Conservation (phyloP, 495 filamentous ascomycete species). For the Schizothecium vesticola region DNA sequence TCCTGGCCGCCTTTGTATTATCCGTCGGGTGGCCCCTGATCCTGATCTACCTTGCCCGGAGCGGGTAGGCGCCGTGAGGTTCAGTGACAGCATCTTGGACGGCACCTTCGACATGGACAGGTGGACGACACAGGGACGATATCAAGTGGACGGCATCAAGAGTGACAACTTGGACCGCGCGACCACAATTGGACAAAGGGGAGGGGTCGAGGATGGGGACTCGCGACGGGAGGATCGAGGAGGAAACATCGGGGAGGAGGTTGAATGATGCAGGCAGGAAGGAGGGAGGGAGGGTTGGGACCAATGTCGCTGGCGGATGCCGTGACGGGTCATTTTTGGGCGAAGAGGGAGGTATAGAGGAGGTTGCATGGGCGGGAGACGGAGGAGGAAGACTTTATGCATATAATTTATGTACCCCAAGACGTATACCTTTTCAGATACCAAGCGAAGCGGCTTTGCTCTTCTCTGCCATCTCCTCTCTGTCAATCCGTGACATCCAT, state of each 20-base stretch:
- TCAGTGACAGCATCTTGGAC: no score
- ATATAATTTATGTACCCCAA: not conserved
- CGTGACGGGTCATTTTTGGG: not conserved
- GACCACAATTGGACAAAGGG: not conserved
- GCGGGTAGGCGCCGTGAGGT: no score
- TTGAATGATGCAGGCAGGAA: not conserved
- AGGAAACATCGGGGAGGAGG: not conserved
- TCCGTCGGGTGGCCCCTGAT: conserved; percentile 29
- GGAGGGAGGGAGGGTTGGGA: not conserved
- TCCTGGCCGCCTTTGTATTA: conserved; percentile 27
- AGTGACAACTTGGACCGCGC: not conserved
- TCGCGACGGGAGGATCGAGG: not conserved
- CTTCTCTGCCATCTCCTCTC: not conserved
- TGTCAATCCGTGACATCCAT: no score
- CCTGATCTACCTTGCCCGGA: conserved; percentile 19
- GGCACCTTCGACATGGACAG: no score
- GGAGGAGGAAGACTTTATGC: not conserved
- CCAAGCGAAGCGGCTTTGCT: not conserved
- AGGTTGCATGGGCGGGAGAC: not conserved
- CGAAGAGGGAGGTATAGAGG: not conserved
- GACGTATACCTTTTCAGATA: not conserved
- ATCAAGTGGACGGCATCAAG: not conserved
- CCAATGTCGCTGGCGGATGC: not conserved
- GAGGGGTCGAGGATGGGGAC: not conserved
- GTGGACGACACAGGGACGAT: not conserved